phyloP scores from a whole-genome alignment of 2,329 filamentous ascomycete genomes.

The Pyricularia sp. region DNA sequence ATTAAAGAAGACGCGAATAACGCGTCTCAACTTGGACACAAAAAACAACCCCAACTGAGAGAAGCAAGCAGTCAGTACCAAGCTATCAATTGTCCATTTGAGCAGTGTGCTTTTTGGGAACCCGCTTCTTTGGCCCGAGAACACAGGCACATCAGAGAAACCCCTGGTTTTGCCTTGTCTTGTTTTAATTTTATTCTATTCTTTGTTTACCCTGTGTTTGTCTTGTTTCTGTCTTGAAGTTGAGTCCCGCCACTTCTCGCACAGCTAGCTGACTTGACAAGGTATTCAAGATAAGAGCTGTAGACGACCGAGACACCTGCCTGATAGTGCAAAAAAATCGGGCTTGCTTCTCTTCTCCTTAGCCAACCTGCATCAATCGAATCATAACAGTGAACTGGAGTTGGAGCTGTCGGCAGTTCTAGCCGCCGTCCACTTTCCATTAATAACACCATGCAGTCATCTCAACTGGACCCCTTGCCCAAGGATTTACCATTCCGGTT shows the following conservation, averaged over 20 bases:
- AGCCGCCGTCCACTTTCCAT: not conserved
- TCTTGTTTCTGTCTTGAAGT: too few species aligned
- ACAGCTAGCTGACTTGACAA: too few species aligned
- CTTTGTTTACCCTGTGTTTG: too few species aligned
- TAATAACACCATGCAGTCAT: conserved; percentile 22
- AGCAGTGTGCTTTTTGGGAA: not conserved
- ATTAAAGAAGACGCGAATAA: not conserved
- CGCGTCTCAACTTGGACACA: not conserved
- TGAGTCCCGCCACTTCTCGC: too few species aligned
- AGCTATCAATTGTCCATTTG: not conserved
- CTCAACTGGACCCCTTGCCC: conserved; percentile 82
- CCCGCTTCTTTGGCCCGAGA: too few species aligned
- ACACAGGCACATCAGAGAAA: too few species aligned
- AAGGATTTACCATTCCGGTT: conserved; percentile 83
- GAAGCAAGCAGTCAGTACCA: not conserved
- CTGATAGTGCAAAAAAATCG: not conserved
- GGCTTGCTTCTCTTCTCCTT: not conserved
- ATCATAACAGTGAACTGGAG: not conserved
- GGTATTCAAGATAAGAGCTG: too few species aligned
- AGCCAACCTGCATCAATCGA: not conserved
- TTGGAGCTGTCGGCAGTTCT: not conserved
- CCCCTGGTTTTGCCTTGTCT: too few species aligned
- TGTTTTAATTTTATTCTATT: too few species aligned
- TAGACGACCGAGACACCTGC: not conserved
- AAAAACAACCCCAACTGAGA: not conserved